A percentile compares a stretch with the other conserved stretches of the same genome.
Evolutionary conservation across 75 land plant genomes (phyloP).

Genomic region (Sequoiadendron giganteum): DNA sequence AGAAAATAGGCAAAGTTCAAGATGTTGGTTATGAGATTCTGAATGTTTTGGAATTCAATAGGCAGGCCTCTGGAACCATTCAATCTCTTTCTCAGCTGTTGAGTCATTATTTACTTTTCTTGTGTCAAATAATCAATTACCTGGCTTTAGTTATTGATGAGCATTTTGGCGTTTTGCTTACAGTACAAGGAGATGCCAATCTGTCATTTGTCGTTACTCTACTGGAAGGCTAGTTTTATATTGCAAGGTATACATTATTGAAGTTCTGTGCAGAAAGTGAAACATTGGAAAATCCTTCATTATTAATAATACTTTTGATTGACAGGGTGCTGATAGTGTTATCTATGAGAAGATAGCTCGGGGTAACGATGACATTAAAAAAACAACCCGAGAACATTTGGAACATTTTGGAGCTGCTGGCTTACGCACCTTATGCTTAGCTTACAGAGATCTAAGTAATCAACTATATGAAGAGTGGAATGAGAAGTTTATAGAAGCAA

Average conservation of each 20-base stretch:
- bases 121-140: background rate
- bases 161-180: slow-evolving; percentile 6
- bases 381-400: slow-evolving; percentile 78
- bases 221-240: slow-evolving; percentile 88
- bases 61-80: slow-evolving; percentile 36
- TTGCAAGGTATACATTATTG: slow-evolving; percentile 72
- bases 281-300: background rate
- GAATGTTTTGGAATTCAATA: slow-evolving; percentile 97
- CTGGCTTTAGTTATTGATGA: background rate
- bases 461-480: slow-evolving; percentile 94
- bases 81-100: slow-evolving; percentile 1
- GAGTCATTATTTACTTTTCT: slow-evolving; percentile 5
- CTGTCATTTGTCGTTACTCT: slow-evolving; percentile 96
- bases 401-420: slow-evolving; percentile 97
- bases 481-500: slow-evolving; percentile 97
- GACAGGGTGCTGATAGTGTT: slow-evolving; percentile 97
- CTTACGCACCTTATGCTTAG: slow-evolving; percentile 93
- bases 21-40: slow-evolving; percentile 93
- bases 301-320: slow-evolving; percentile 1
- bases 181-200: slow-evolving; percentile 96
- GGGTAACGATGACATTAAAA: slow-evolving; percentile 61
- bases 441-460: slow-evolving; percentile 65
- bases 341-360: slow-evolving; percentile 85
- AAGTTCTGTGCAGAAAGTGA: background rate
- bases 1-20: slow-evolving; percentile 78